Evolutionary conservation across 805 yeast genomes (phyloP), one percentile per base, ranked within the genome.

Genomic region (Candida tibetensis): DNA sequence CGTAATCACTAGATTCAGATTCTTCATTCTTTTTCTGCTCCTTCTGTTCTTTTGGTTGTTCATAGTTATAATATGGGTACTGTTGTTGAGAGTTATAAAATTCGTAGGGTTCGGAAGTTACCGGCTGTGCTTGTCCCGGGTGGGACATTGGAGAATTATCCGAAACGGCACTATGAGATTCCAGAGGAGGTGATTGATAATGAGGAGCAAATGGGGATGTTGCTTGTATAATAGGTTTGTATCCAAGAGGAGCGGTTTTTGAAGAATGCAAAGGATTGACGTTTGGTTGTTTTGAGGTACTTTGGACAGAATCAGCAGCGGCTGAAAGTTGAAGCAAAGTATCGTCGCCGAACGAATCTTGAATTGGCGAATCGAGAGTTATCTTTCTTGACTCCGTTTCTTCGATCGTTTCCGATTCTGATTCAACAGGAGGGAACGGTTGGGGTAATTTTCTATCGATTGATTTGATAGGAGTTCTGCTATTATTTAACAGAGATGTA

Each of bases 1-100:
- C 49, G 29, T 35, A 40, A 13, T 36, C 41, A 15, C 48, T 40
- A 22, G 42, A 32, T 30, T 47, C 43, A 6, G 36, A 34, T 32
- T 21, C 25, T 10, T 21, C 9, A 10, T 7, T 10, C 9, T 21
- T 21, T 10, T 7, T 21, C 25, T 21, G 25, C 10, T 21, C 25
- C 25, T 21, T 10, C 25, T 21, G 7, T 7, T 7, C 9, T 10
- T 21, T 28, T 32, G 32, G 27, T n/a, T 35, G 32, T 17, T 31
- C 10, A 31, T 25, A 26, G 26, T 29, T 18, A 13, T 26, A 23
- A 27, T 27, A 23, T 5, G 32, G 33, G n/a, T 29, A 17, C 14
- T 35, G 32, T 28, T 26, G n/a, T 10, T 7, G 9, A 10, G 25
- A 7, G 25, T 10, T 10, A 10, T 21, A 21, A 21, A 21, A 21